These are phyloP conservation scores for Diaporthe destruens DNA, from an alignment of 2,329 filamentous ascomycete species.

Conservation along the genomic window DNA sequence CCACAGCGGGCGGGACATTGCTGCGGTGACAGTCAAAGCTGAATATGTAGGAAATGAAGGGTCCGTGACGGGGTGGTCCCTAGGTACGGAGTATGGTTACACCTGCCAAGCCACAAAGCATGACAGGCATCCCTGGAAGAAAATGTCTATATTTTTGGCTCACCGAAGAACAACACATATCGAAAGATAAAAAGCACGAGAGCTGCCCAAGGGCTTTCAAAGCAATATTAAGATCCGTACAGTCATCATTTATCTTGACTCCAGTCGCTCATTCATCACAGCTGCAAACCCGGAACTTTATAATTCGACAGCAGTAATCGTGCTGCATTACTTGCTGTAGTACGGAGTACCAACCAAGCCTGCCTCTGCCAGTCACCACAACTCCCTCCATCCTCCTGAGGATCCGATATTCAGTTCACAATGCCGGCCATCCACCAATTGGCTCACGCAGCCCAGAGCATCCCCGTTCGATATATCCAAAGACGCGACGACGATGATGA, in stretches of 20 bases:
- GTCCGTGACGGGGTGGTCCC: slow-evolving; percentile 6
- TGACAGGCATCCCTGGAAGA: slow-evolving; percentile 12
- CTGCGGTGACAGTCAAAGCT: slow-evolving; percentile 12
- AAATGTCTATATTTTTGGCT: neutral
- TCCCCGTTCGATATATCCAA: neutral
- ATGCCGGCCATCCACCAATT: slow-evolving; percentile 13
- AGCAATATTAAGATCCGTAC: neutral
- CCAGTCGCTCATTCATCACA: neutral
- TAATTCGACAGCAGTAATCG: neutral
- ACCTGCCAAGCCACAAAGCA: slow-evolving; percentile 6
- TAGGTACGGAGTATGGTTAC: too few relatives aligned
- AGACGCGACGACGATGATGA: slow-evolving; percentile 10
- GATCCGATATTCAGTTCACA: neutral
- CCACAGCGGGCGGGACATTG: slow-evolving; percentile 16
- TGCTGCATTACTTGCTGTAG: too few relatives aligned
- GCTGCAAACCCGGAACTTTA: neutral
- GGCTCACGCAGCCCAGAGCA: neutral
- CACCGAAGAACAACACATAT: neutral
- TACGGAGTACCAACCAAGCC: neutral
- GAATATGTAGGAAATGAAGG: slow-evolving; percentile 23
- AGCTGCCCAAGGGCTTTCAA: neutral
- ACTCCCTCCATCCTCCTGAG: too few relatives aligned
- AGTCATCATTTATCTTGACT: neutral
- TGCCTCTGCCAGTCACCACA: neutral
- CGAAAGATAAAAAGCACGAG: slow-evolving; percentile 6